Base-by-base conservation (phyloP, 2,329 filamentous ascomycete species). In the Stemphylium vesicarium region DNA sequence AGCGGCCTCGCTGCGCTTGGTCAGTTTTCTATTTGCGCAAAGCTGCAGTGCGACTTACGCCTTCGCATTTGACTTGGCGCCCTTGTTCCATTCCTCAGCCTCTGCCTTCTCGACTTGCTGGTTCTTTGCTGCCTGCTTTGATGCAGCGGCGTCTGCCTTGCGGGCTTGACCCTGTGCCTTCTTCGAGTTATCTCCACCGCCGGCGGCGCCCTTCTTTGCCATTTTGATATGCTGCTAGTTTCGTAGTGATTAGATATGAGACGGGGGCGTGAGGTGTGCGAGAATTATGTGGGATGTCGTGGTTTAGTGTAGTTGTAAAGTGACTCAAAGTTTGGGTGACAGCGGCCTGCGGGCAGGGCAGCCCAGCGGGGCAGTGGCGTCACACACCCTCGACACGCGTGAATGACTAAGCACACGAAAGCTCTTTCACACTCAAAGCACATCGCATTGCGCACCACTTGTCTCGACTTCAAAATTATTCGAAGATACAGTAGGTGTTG, bases 81-180 rank as follows among this genome's bases (percentile, higher is more conserved):
- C 95, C 78, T 95, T 92, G 10, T 82, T 69, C 95, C 95, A 99
- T 66, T 96, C 82, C 50, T 84, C 82, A 4, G 88, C 84, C 69
- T 97, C 94, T 24, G 77, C 85, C 2, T 81, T 84, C 4, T 86
- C 86, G 49, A 81, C 84, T 77, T 88, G 88, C 33, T 84, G 79
- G 35, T 91, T 84, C 56, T 88, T 87, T 3, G 77, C 86, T 0
- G 91, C 91, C 55, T 88, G 83, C 79, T 98, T 98, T 52, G 84
- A 79, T 8, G 91, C 90, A 1, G 92, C 94, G 3, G 87, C 88
- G 43, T 97, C 92, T 60, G 92, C 92, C 83, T 99, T 98, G 79
- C 92, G 85, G 60, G 93, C 92, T 77, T 97, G 92, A 62, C 94
- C 95, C 8, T 88, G 86, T 2, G 80, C 92, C 81, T 98, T 98